phyloP scores from a whole-genome alignment of 441 rosid species.

The Geranium incanum region DNA sequence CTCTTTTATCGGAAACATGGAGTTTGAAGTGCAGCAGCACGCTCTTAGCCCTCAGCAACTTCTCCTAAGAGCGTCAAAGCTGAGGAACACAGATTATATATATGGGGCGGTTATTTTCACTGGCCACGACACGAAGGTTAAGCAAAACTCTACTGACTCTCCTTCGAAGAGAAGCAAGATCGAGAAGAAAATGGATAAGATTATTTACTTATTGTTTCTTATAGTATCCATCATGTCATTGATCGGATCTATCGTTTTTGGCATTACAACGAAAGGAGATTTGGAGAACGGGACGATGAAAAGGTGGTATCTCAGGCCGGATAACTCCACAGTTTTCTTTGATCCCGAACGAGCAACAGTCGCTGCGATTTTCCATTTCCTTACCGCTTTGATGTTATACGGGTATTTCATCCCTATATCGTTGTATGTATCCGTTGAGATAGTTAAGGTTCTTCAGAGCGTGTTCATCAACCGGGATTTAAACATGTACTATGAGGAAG shows the following conservation, averaged over 20 bases:
- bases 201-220: conserved; percentile 48
- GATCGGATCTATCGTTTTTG: conserved; percentile 54
- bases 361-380: conserved; percentile 45
- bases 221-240: conserved; percentile 35
- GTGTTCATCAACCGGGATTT: conserved; percentile 60
- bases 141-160: conserved; percentile 58
- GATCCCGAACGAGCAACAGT: conserved; percentile 37
- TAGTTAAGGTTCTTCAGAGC: conserved; percentile 67
- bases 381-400: conserved; percentile 51
- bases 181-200: conserved; percentile 58
- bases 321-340: conserved; percentile 31
- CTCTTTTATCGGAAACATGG: conserved; percentile 50
- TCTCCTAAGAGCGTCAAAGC: conserved; percentile 63
- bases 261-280: conserved; percentile 45
- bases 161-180: conserved; percentile 22
- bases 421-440: conserved; percentile 60
- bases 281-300: conserved; percentile 37
- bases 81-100: conserved; percentile 58
- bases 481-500: conserved; percentile 59
- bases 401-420: conserved; percentile 59
- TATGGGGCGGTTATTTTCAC: conserved; percentile 65
- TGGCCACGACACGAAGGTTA: conserved; percentile 71
- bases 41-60: conserved; percentile 61
- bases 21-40: conserved; percentile 35
- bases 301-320: conserved; percentile 68